A percentile compares a stretch with the other conserved stretches of the same genome.
These are phyloP conservation scores for Yamagishiella unicocca DNA, from an alignment of 139 green algal genomes.

Conservation along the genomic window DNA sequence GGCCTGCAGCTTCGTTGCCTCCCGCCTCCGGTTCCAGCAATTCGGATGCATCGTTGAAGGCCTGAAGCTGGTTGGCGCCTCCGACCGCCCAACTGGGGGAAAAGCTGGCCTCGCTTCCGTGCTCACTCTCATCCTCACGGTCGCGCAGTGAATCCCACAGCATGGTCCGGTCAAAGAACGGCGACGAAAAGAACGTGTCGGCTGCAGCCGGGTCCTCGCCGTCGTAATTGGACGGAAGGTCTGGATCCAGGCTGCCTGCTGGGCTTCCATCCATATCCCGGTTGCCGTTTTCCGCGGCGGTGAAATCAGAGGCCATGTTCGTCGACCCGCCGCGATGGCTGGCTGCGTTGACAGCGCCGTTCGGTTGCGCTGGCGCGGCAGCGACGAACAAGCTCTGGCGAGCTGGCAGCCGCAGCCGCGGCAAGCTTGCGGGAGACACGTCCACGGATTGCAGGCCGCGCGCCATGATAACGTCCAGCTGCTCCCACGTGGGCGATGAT, in stretches of 20 bases:
- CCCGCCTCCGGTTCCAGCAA: no score
- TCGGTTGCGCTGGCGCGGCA: no score
- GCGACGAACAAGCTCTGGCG: not conserved
- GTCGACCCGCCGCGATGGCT: no score
- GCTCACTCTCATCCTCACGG: not conserved
- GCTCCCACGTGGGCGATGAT: not conserved
- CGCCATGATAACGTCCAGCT: conserved; percentile 17
- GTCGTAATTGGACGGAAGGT: conserved; percentile 12
- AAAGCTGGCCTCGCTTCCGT: not conserved
- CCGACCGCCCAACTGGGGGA: no score
- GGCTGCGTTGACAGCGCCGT: no score
- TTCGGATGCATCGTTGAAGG: no score
- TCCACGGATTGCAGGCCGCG: not conserved
- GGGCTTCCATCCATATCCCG: no score
- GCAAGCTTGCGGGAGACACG: not conserved
- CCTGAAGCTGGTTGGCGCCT: no score
- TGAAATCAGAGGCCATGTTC: no score
- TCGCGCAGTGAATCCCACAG: no score
- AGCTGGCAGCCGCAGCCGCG: not conserved
- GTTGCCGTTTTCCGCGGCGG: no score
- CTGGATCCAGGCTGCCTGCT: not conserved
- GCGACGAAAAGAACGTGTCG: conserved; percentile 26
- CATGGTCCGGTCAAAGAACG: conserved; percentile 32
- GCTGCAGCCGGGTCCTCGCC: not conserved
- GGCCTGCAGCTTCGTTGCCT: no score